Base-by-base conservation (phyloP, 768 basidiomycete genomes). In the Rhodosporidiobolus sp. region DNA sequence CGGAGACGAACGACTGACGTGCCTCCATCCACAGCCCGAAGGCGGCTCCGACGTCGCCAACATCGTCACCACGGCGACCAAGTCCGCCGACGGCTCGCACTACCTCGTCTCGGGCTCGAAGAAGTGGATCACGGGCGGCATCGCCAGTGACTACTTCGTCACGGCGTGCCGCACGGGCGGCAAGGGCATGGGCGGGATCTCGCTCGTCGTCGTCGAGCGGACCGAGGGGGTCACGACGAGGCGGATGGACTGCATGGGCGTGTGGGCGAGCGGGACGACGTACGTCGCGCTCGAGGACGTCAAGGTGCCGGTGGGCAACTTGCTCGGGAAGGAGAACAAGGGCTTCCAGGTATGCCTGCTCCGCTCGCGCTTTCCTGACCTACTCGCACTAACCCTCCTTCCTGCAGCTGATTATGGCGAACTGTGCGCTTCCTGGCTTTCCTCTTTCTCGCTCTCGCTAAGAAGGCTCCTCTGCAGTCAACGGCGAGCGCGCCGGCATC, bases 321-420 rank as follows among this genome's bases (percentile, higher is more conserved):
- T 79, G 30, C 65, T 80, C 56, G 80, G 80, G 24, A 71, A 70
- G 59, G 76, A 78, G 52, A 74, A 76, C 54, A 68, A 77, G 45
- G 80, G 80, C 20, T 79, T 80, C 63, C 38, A 57, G 46, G 48
- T 64, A 19, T 34, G 50, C 69, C 74, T 76, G 75, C 46, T 71
- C 49, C 78, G 77, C 68, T 77, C 75, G 34, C 67, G 32, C 16
- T 48, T 32, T 17, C 22, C 2, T 26, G 34, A 22, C 55, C 14
- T 16, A 22, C 54, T 49, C 22, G 9, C 54, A 0, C n/a, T n/a
- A n/a, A 3, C 3, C 6, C 16, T 17, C 1, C 16, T 24, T 17
- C 17, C 16, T 16, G 63, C 46, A 57, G 56, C 11, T 69, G 54
- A 57, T 57, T 48, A 38, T 53, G 35, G 0, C 32, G 0, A 38